A percentile compares a stretch with the other conserved stretches of the same genome.
Conservation (phyloP, 331 rosid species). For the Saraca asoca region DNA sequence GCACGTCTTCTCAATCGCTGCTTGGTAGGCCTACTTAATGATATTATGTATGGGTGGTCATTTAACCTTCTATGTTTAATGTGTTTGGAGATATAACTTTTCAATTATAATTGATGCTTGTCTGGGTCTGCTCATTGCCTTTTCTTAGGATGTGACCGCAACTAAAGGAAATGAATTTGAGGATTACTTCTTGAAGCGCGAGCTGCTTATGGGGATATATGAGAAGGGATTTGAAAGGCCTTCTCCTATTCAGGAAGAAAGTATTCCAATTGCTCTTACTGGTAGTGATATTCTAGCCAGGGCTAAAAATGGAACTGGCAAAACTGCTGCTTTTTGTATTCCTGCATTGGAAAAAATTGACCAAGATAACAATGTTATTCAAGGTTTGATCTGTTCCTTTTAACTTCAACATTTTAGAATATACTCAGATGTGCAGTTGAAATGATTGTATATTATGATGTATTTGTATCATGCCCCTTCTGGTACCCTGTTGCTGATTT, state of each 20-base stretch:
- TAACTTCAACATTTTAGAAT: constrained; percentile 9
- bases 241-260: constrained; percentile 99
- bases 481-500: not conserved
- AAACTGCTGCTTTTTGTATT: constrained; percentile 97
- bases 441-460: not conserved
- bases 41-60: not conserved
- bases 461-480: constrained; percentile 14
- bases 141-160: constrained; percentile 90
- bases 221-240: constrained; percentile 99
- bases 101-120: constrained; percentile 16
- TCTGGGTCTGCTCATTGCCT: constrained; percentile 28
- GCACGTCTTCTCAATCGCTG: no score
- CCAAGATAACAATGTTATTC: constrained; percentile 88
- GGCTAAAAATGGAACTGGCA: constrained; percentile 98
- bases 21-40: no score
- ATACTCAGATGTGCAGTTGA: constrained; percentile 4
- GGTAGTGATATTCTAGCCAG: constrained; percentile 99
- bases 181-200: constrained; percentile 98
- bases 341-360: constrained; percentile 99
- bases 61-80: constrained; percentile 20
- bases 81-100: constrained; percentile 12
- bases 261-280: constrained; percentile 97
- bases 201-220: constrained; percentile 97
- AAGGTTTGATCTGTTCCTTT: constrained; percentile 58
- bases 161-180: constrained; percentile 99